These are phyloP conservation scores for Cercospora beticola DNA, from an alignment of 2,329 filamentous ascomycete genomes.

Conservation along the genomic window DNA sequence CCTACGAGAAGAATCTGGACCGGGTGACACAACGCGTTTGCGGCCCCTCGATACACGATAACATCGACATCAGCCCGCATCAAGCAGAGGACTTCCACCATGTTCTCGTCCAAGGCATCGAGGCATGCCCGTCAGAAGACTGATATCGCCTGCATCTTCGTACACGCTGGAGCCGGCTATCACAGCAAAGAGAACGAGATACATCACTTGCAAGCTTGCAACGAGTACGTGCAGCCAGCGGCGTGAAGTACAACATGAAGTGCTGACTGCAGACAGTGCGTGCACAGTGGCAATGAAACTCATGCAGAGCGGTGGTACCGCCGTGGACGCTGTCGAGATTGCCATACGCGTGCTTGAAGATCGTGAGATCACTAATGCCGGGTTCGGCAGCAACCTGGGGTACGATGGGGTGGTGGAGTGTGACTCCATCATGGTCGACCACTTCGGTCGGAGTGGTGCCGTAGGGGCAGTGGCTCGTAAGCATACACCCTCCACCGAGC, in stretches of 20 bases:
- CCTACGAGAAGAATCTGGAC: constrained; percentile 10
- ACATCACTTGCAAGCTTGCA: constrained; percentile 80
- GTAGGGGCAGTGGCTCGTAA: constrained; percentile 86
- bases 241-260: not conserved
- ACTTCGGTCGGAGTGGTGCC: constrained; percentile 85
- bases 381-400: constrained; percentile 90
- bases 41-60: not conserved
- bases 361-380: constrained; percentile 92
- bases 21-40: not conserved
- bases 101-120: constrained; percentile 35
- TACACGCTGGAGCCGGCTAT: constrained; percentile 93
- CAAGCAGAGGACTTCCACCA: constrained; percentile 28
- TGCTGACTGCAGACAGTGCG: constrained; percentile 58
- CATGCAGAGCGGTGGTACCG: constrained; percentile 73
- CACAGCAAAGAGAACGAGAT: constrained; percentile 85
- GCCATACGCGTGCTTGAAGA: constrained; percentile 87
- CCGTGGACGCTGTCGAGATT: constrained; percentile 85
- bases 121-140: constrained; percentile 35
- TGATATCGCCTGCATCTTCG: constrained; percentile 75
- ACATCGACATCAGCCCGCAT: constrained; percentile 8
- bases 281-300: constrained; percentile 80
- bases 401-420: constrained; percentile 91
- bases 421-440: constrained; percentile 90
- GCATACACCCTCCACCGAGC: constrained; percentile 41
- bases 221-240: constrained; percentile 64